Base-by-base conservation (phyloP, 306 rosid species). In the Acacia melanoxylon region DNA sequence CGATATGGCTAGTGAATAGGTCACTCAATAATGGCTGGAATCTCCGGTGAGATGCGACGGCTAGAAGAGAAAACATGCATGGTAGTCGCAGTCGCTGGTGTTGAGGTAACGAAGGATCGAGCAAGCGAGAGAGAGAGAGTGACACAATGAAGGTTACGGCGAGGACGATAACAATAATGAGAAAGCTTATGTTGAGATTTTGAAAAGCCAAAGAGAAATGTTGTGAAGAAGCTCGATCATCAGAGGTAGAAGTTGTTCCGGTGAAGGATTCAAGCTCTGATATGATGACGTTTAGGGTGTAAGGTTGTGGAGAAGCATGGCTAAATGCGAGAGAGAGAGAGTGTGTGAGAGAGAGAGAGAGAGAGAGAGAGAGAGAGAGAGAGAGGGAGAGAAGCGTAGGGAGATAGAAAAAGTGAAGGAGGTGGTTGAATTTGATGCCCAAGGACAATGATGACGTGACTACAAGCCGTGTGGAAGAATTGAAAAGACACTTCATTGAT, bases 61-160 rank as follows among this genome's bases (percentile, higher is more conserved):
- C 84, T 77, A 48, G 91, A 85, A 65, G 71, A 1, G 45, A 74
- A 81, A 0, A 68, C 59, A 1, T 88, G 85, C 0, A 86, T 62
- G 1, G 68, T 3, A 12, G 41, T 75, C 2, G 29, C 12, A 9
- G 24, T 75, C 0, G 29, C 11, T 2, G 70, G 63, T 0, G 82
- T 88, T 91, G 82, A 93, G 85, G 68, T 90, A 89, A 31, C 91
- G 94, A 67, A 93, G 93, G 49, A 93, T 81, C 46, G n/a, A n/a
- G n/a, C n/a, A n/a, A n/a, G n/a, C n/a, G n/a, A 86, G 83, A 29
- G n/a, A 93, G 86, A 0, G 83, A 71, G 11, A 93, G 58, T 0
- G 91, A 93, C 4, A 89, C 77, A 1, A 84, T 83, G 16, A 91
- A 72, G 17, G 95, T 90, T 69, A 89, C 78, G 74, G 86, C 42